Evolutionary conservation across 2,329 filamentous ascomycete genomes (phyloP), one percentile per base, ranked within the genome.

Genomic region (Emergomyces africanus): DNA sequence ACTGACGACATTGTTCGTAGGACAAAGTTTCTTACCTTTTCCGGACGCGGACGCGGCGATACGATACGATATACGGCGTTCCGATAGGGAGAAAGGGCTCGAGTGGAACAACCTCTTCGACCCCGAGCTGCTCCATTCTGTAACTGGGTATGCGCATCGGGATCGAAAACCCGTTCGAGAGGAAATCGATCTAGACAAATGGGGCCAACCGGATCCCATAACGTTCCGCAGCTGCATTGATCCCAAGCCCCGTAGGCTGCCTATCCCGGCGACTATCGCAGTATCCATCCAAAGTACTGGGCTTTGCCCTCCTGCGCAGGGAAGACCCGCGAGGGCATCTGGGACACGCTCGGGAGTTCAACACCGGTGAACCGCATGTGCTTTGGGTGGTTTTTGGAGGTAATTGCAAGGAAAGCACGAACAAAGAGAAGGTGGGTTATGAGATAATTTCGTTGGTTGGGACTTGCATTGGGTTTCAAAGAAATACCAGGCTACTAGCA

Each of bases 41-140:
- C 83, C 86, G 54, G 85, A 86, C 68, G 87, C 90, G 5, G 88
- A 88, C 5, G 86, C 86, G 35, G 87, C 85, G 61, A 89, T 80
- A 64, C 86, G 80, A 71, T 89, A 90, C 57, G 81, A 82, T 68
- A 89, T 72, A 23, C 71, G 72, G 14, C 69, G 69, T 39, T 71
- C 66, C 30, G 68, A 68, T 9, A 63, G 64, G 9, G 61, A 39
- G 41, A 50, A 57, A 10, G 62, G 57, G 5, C 62, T 69, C 35
- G 69, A 68, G 61, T 72, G 70, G 51, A 74, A 71, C 41, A 60
- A 50, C 61, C 66, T 66, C 9, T 49, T 39, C 35, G 25, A 50
- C 30, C 10, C n/a, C 5, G 1, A 6, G 54, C 54, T 44, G 23
- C 39, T 18, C 23, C 10, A 30, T 42, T 15, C 37, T 33, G 54